These are phyloP conservation scores for Hevea brasiliensis DNA, from an alignment of 345 rosid species.

Conservation along the genomic window DNA sequence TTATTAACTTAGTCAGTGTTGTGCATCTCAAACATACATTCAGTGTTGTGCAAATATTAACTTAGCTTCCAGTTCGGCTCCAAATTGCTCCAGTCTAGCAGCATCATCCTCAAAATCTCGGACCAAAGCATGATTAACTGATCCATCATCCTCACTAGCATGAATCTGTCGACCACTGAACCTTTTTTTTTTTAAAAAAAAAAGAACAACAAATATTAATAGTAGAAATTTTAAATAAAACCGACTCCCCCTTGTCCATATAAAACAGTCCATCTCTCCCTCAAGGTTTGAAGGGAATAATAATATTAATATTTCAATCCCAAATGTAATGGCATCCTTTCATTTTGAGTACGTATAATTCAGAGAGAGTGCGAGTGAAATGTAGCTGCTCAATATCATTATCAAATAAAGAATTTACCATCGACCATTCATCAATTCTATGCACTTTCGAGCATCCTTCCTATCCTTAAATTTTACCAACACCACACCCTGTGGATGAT, in stretches of 20 bases:
- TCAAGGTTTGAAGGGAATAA: neutral
- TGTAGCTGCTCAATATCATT: neutral
- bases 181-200: slow-evolving; percentile 39
- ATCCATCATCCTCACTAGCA: slow-evolving; percentile 81
- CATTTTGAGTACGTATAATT: too few species aligned
- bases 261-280: too few species aligned
- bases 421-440: slow-evolving; percentile 90
- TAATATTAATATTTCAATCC: neutral
- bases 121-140: slow-evolving; percentile 67
- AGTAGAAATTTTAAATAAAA: neutral
- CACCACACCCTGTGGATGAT: slow-evolving; percentile 90
- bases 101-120: slow-evolving; percentile 71
- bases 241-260: neutral
- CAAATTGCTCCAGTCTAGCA: slow-evolving; percentile 69
- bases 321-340: neutral
- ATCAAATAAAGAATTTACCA: slow-evolving; percentile 47
- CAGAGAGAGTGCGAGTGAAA: too few species aligned
- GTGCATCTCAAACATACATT: too few species aligned
- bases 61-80: slow-evolving; percentile 94
- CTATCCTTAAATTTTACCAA: slow-evolving; percentile 82
- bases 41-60: too few species aligned
- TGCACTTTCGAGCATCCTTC: slow-evolving; percentile 82
- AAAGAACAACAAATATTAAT: neutral
- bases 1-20: too few species aligned
- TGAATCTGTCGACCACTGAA: slow-evolving; percentile 81